phyloP scores from a whole-genome alignment of 1,284 basidiomycete species.

The Apiotrichum veenhuisii region DNA sequence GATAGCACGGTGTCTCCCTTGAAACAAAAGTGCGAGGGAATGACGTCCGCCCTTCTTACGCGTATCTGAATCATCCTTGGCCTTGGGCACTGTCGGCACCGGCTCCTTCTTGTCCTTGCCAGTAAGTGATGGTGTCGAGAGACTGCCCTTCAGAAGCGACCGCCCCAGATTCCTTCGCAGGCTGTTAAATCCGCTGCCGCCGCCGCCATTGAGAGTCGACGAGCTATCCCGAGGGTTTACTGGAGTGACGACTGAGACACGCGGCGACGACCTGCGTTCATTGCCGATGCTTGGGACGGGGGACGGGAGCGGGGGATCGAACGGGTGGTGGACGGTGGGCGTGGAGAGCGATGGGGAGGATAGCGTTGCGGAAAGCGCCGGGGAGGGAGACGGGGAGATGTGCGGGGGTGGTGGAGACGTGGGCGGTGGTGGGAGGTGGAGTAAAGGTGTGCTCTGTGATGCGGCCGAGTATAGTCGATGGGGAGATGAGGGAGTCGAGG shows the following conservation, averaged over 20 bases:
- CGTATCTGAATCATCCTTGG: slow-evolving; percentile 3
- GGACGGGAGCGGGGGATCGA: not conserved
- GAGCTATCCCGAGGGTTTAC: not conserved
- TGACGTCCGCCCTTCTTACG: not conserved
- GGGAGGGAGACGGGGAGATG: not conserved
- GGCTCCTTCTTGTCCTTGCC: slow-evolving; percentile 1
- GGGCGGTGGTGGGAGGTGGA: not conserved
- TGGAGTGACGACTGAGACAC: not conserved
- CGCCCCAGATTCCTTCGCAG: not conserved
- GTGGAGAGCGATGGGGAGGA: slow-evolving; percentile 1
- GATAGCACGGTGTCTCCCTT: not conserved
- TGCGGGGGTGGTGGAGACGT: not conserved
- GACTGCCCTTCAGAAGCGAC: slow-evolving; percentile 2
- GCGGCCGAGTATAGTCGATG: not conserved
- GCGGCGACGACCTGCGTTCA: not conserved
- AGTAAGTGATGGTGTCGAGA: not conserved
- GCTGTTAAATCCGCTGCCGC: not conserved
- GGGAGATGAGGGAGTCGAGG: not conserved
- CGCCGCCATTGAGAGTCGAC: not conserved
- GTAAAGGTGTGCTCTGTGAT: no score
- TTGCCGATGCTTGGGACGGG: not conserved
- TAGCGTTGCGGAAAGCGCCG: not conserved
- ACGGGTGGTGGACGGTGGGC: not conserved
- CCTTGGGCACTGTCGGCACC: not conserved
- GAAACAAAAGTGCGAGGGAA: slow-evolving; percentile 1